A percentile compares a stretch with the other conserved stretches of the same genome.
These are phyloP conservation scores for Sorghum bicolor DNA, from an alignment of 176 grass and related monocot genomes.

Conservation along the genomic window Sorghum_bicolor_NCBIv3 NC_012870.2:6776501-6777000, in stretches of 20 bases:
- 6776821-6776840: background rate
- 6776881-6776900: background rate
- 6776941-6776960: background rate
- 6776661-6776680: background rate
- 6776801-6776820: background rate
- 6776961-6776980: background rate
- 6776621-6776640: background rate
- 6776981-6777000: background rate
- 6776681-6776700: conserved; percentile 8
- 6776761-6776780: background rate
- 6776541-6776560: background rate
- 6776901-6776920: background rate
- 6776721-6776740: background rate
- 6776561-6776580: background rate
- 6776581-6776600: background rate
- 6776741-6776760: background rate
- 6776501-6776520: no score
- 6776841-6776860: background rate
- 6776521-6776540: background rate
- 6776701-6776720: background rate
- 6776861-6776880: background rate
- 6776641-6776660: background rate
- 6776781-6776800: background rate
- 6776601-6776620: background rate
- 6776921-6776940: background rate